phyloP scores from a whole-genome alignment of 192 early-diverging fungal genomes.

The Pecoramyces ruminantium region DNA sequence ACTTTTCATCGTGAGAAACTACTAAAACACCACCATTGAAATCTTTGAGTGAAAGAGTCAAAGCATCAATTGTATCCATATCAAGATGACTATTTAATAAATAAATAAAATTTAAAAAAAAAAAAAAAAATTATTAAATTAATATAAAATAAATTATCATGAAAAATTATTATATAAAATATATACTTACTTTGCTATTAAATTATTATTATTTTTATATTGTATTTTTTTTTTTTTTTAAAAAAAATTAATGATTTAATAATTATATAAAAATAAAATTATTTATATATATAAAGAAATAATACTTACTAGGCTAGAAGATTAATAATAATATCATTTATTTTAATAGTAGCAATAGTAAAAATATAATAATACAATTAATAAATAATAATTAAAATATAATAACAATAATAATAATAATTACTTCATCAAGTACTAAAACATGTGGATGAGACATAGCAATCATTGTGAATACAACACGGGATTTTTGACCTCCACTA shows the following conservation, averaged over 20 bases:
- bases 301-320: background rate
- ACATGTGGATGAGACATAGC: conserved; percentile 30
- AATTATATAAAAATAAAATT: too few species aligned
- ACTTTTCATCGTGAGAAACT: conserved; percentile 4
- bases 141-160: too few species aligned
- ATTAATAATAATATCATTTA: conserved; percentile 11
- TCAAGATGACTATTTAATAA: background rate
- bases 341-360: background rate
- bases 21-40: conserved; percentile 91
- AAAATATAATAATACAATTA: conserved; percentile 36
- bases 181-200: too few species aligned
- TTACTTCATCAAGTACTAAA: conserved; percentile 46
- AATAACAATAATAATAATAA: conserved; percentile 40
- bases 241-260: too few species aligned
- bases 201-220: too few species aligned
- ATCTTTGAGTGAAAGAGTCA: conserved; percentile 63
- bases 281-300: too few species aligned
- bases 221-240: too few species aligned
- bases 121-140: too few species aligned
- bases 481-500: conserved; percentile 90
- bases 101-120: background rate
- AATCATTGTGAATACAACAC: conserved; percentile 42
- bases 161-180: too few species aligned
- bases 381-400: conserved; percentile 27
- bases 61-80: conserved; percentile 65